Conservation (phyloP, 108 stramenopile species). For the Stephanodiscus minutulus region DNA sequence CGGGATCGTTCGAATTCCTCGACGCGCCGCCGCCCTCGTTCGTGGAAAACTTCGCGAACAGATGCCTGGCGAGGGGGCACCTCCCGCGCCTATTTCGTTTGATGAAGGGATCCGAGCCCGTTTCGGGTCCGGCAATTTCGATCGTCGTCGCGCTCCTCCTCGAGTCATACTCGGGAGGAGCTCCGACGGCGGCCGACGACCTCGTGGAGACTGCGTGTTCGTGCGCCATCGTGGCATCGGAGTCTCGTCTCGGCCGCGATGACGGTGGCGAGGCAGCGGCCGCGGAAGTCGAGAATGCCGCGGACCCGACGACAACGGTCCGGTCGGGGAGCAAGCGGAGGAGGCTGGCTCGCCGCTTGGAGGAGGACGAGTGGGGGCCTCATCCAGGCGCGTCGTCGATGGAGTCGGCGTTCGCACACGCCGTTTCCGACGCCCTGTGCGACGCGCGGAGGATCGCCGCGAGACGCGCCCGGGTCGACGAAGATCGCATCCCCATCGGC, state of each 20-base stretch:
- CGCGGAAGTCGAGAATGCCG: too few species aligned
- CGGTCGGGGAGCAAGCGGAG: constrained; percentile 40
- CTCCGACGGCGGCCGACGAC: neutral
- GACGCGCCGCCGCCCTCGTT: constrained; percentile 1
- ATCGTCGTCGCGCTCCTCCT: constrained; percentile 24
- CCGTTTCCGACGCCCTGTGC: constrained; percentile 19
- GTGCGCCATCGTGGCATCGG: constrained; percentile 8
- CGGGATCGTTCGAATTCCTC: neutral
- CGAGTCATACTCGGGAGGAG: neutral
- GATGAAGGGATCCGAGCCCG: constrained; percentile 25
- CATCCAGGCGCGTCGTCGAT: constrained; percentile 11
- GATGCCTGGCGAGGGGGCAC: constrained; percentile 33
- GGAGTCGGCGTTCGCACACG: constrained; percentile 17
- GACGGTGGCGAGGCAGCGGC: neutral
- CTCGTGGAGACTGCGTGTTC: constrained; percentile 19
- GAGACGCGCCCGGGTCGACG: neutral
- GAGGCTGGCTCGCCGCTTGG: constrained; percentile 10
- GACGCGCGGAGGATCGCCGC: constrained; percentile 13
- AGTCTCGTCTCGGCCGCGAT: neutral
- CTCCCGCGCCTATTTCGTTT: constrained; percentile 36
- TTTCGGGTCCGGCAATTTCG: constrained; percentile 24
- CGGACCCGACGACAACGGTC: neutral
- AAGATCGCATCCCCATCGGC: neutral
- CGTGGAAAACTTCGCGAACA: constrained; percentile 8
- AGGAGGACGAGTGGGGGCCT: neutral